Percentiles rank a stretch among this genome's conserved stretches.
phyloP scores from a whole-genome alignment of 441 rosid species.

The Erysimum cheiri region DNA sequence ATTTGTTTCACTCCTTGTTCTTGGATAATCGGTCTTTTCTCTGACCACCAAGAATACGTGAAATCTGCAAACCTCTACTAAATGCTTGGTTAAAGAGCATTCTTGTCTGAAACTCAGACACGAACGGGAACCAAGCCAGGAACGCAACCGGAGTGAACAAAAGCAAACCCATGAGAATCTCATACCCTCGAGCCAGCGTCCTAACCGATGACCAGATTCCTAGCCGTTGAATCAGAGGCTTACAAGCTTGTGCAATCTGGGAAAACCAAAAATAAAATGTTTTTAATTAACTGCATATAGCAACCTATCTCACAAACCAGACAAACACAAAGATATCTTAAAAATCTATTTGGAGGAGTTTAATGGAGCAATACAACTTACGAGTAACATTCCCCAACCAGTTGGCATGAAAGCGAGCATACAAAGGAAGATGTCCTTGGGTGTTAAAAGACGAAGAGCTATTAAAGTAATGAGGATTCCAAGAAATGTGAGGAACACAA shows the following conservation, averaged over 20 bases:
- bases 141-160: slow-evolving; percentile 86
- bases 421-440: slow-evolving; percentile 59
- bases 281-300: neutral
- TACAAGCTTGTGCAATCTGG: slow-evolving; percentile 87
- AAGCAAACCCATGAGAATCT: slow-evolving; percentile 79
- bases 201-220: slow-evolving; percentile 81
- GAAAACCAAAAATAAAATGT: neutral
- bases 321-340: neutral
- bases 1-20: slow-evolving; percentile 51
- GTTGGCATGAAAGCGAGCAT: slow-evolving; percentile 86
- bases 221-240: slow-evolving; percentile 57
- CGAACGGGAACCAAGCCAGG: slow-evolving; percentile 94
- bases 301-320: slow-evolving; percentile 10
- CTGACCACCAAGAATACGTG: slow-evolving; percentile 85
- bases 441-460: slow-evolving; percentile 57
- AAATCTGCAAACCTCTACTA: slow-evolving; percentile 92
- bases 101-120: slow-evolving; percentile 89
- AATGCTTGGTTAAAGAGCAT: slow-evolving; percentile 98
- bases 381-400: slow-evolving; percentile 81
- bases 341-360: neutral
- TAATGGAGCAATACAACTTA: slow-evolving; percentile 43
- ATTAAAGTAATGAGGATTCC: slow-evolving; percentile 52
- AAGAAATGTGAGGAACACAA: slow-evolving; percentile 62
- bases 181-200: slow-evolving; percentile 82
- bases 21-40: slow-evolving; percentile 63